A percentile compares a stretch with the other conserved stretches of the same genome.
Conservation (phyloP, 306 rosid genomes). For the Vachellia pachyceras region DNA sequence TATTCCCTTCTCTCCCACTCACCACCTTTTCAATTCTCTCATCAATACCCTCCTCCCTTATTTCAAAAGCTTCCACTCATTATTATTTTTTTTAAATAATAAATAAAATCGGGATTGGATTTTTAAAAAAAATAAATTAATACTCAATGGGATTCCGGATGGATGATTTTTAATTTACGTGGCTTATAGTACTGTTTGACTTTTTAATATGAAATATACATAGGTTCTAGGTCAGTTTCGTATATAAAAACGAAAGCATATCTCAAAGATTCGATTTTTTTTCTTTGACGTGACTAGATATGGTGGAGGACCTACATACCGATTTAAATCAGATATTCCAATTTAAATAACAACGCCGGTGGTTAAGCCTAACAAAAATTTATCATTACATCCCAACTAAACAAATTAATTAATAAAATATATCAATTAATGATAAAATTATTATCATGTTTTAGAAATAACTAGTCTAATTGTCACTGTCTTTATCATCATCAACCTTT, state of each 20-base stretch:
- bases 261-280: conserved; percentile 37
- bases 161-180: background rate
- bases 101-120: background rate
- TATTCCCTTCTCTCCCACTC: conserved; percentile 5
- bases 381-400: no score
- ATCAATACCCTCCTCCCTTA: background rate
- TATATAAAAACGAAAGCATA: conserved; percentile 32
- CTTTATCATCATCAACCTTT: no score
- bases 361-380: no score
- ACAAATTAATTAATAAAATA: no score
- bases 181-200: conserved; percentile 50
- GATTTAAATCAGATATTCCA: background rate
- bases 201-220: conserved; percentile 15
- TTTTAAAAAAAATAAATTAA: no score
- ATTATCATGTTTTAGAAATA: no score
- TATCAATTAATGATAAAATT: no score
- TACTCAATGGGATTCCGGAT: background rate
- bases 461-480: no score
- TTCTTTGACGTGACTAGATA: conserved; percentile 41
- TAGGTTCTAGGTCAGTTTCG: conserved; percentile 28
- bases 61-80: conserved; percentile 24
- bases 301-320: conserved; percentile 35
- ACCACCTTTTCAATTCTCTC: background rate
- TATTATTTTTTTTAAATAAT: background rate
- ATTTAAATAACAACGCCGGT: background rate